Conservation (phyloP, 441 rosid genomes). For the Sinapis alba region DNA sequence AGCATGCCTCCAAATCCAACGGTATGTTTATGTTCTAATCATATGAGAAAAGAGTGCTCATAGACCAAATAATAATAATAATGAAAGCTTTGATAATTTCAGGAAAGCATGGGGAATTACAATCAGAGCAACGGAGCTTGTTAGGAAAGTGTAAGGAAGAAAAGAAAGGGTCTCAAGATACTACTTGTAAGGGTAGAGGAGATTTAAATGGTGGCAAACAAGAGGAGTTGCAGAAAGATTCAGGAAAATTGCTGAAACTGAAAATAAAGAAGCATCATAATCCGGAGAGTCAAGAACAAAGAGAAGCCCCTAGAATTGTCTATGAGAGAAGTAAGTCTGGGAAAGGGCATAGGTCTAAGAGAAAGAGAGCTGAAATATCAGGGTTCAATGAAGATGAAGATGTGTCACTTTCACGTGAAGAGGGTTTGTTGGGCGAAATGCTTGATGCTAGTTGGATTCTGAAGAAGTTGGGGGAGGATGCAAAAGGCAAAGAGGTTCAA, state of each 20-base stretch:
- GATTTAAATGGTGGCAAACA: slow-evolving; percentile 52
- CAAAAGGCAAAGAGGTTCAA: slow-evolving; percentile 86
- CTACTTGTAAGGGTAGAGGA: slow-evolving; percentile 37
- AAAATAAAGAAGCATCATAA: slow-evolving; percentile 77
- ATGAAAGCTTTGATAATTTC: slow-evolving; percentile 50
- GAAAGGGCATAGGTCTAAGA: slow-evolving; percentile 96
- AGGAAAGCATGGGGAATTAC: slow-evolving; percentile 65
- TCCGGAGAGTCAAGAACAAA: slow-evolving; percentile 53
- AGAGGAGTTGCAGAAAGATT: slow-evolving; percentile 56
- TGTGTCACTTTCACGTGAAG: slow-evolving; percentile 51
- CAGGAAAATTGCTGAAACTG: slow-evolving; percentile 75
- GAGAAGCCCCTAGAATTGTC: slow-evolving; percentile 46
- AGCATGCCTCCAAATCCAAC: slow-evolving; percentile 59
- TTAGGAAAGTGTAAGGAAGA: slow-evolving; percentile 53
- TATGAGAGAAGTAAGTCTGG: slow-evolving; percentile 64
- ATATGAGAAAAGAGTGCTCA: not conserved
- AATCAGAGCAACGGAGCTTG: slow-evolving; percentile 49
- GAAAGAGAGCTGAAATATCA: slow-evolving; percentile 75
- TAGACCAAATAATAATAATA: too few relatives aligned
- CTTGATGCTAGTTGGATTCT: slow-evolving; percentile 97
- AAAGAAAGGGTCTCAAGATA: slow-evolving; percentile 48
- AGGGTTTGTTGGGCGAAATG: slow-evolving; percentile 70
- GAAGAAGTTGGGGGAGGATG: slow-evolving; percentile 89
- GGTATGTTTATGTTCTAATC: slow-evolving; percentile 43
- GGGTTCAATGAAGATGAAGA: slow-evolving; percentile 63